These are phyloP conservation scores for Oryza coarctata DNA, from an alignment of 176 grass and related monocot species.

Conservation along the genomic window DNA sequence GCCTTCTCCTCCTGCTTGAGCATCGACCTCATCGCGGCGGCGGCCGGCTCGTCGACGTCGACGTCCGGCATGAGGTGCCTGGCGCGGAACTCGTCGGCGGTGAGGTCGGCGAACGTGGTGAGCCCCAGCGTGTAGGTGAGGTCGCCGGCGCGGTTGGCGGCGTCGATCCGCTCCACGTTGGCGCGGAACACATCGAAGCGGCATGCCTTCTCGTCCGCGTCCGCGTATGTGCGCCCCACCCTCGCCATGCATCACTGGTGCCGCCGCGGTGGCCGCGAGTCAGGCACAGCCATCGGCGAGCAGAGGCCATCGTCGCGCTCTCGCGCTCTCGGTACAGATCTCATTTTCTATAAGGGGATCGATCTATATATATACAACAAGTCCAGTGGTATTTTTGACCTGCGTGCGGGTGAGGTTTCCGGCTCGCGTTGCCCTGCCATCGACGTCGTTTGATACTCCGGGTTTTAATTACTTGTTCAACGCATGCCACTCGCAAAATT, in stretches of 20 bases:
- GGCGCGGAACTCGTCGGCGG: conserved; percentile 42
- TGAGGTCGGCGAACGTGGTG: conserved; percentile 44
- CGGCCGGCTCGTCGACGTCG: too few relatives aligned
- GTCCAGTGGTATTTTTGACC: too few relatives aligned
- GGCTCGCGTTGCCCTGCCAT: background rate
- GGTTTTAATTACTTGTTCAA: too few relatives aligned
- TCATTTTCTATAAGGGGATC: too few relatives aligned
- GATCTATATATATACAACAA: too few relatives aligned
- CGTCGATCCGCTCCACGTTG: conserved; percentile 35
- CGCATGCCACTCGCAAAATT: too few relatives aligned
- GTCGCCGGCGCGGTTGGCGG: conserved; percentile 33
- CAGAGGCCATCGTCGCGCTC: conserved; percentile 29
- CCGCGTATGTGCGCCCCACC: conserved; percentile 36
- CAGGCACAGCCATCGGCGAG: conserved; percentile 20
- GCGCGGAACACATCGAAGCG: conserved; percentile 32
- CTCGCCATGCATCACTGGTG: conserved; percentile 43
- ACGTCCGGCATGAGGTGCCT: background rate
- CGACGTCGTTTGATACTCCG: background rate
- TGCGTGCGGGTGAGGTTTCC: background rate
- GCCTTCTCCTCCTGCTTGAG: too few relatives aligned
- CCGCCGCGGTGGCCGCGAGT: background rate
- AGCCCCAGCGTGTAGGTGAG: conserved; percentile 32
- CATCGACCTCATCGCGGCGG: too few relatives aligned
- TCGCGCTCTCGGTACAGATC: too few relatives aligned
- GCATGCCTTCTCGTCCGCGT: conserved; percentile 32